Evolutionary conservation across 2,329 filamentous ascomycete species (phyloP).

Genomic region (Sporothrix pseudoabietina): DNA sequence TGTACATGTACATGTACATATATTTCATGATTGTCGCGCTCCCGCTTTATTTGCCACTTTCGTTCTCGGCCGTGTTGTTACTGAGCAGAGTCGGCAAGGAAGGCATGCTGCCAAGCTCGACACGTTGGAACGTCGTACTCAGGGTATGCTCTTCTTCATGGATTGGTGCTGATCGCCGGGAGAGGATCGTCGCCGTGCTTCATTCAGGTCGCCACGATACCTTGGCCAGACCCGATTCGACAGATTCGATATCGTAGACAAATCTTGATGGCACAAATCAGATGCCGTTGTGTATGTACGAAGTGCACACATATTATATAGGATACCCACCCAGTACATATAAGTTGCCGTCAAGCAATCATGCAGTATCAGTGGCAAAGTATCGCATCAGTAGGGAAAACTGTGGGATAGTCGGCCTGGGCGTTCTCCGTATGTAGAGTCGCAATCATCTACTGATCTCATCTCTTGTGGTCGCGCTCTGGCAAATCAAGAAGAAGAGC

Average conservation of each 20-base stretch:
- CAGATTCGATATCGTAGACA: background rate
- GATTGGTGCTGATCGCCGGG: slow-evolving; percentile 6
- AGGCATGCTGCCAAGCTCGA: background rate
- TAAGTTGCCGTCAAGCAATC: background rate
- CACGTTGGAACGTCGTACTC: slow-evolving; percentile 11
- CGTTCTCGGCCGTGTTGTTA: background rate
- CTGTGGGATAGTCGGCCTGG: background rate
- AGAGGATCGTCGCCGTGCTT: background rate
- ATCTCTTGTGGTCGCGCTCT: background rate
- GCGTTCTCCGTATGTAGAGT: slow-evolving; percentile 4
- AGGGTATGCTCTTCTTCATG: slow-evolving; percentile 4
- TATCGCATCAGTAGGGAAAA: background rate
- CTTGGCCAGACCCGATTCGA: background rate
- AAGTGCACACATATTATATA: no score
- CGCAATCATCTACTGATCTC: background rate
- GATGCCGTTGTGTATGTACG: background rate
- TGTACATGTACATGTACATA: no score
- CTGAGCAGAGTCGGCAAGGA: background rate
- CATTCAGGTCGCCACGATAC: slow-evolving; percentile 10
- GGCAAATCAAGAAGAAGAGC: background rate
- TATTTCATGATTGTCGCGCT: background rate
- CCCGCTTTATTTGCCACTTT: background rate
- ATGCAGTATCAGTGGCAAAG: background rate
- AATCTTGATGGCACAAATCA: background rate
- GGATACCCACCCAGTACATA: no score